Evolutionary conservation across 2,329 filamentous ascomycete species (phyloP).

Genomic region (Trichoderma asperellum): DNA sequence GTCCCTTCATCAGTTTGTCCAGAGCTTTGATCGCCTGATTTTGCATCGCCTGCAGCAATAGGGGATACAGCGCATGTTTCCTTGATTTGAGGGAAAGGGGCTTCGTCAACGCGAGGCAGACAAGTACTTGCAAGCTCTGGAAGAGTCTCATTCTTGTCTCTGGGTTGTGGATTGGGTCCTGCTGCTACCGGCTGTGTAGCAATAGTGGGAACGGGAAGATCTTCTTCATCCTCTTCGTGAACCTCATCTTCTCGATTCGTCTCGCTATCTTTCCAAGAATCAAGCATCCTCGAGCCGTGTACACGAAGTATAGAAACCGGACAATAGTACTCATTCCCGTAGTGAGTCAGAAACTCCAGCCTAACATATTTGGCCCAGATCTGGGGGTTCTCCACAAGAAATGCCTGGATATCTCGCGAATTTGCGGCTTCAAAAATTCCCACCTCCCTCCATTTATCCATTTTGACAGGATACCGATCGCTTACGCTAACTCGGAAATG

Average conservation of each 20-base stretch:
- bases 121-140: slow-evolving; percentile 7
- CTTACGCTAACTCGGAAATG: slow-evolving; percentile 90
- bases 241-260: slow-evolving; percentile 65
- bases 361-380: slow-evolving; percentile 95
- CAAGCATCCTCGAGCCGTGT: slow-evolving; percentile 94
- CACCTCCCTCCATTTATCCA: slow-evolving; percentile 87
- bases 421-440: slow-evolving; percentile 91
- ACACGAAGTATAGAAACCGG: slow-evolving; percentile 88
- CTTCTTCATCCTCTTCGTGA: slow-evolving; percentile 42
- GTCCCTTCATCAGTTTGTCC: background rate
- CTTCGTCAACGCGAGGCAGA: background rate
- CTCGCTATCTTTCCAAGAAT: slow-evolving; percentile 87
- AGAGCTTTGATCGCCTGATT: background rate
- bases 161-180: background rate
- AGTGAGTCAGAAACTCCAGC: slow-evolving; percentile 90
- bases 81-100: slow-evolving; percentile 11
- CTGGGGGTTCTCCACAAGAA: slow-evolving; percentile 88
- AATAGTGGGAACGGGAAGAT: background rate
- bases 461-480: slow-evolving; percentile 90
- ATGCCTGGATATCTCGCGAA: slow-evolving; percentile 90
- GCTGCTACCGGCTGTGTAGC: background rate
- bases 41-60: background rate
- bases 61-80: slow-evolving; percentile 24
- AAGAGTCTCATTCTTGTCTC: background rate
- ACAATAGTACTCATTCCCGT: slow-evolving; percentile 96